Conservation (phyloP, 2,329 filamentous ascomycete species). For the Grosmannia huntii region DNA sequence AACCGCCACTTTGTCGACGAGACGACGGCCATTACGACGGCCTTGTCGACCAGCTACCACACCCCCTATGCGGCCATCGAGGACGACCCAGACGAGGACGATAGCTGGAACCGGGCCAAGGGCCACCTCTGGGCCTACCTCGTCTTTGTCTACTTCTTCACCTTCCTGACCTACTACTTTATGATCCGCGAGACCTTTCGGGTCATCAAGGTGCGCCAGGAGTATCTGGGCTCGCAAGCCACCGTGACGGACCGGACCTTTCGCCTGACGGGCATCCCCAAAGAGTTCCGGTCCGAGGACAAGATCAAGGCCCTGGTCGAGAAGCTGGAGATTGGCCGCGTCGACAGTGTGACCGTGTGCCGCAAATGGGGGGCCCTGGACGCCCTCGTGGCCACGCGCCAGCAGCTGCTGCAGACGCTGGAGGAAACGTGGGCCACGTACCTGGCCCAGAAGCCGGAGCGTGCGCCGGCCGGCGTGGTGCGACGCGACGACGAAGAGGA, state of each 20-base stretch:
- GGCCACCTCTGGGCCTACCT: conserved; percentile 84
- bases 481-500: not conserved
- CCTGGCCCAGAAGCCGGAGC: conserved; percentile 39
- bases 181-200: conserved; percentile 72
- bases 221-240: conserved; percentile 83
- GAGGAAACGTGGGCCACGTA: conserved; percentile 77
- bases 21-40: not conserved
- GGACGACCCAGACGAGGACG: conserved; percentile 15
- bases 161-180: conserved; percentile 65
- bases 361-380: conserved; percentile 79
- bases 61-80: not conserved
- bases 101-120: conserved; percentile 20
- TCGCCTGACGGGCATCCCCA: conserved; percentile 75
- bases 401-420: conserved; percentile 53
- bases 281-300: conserved; percentile 63
- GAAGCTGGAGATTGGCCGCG: conserved; percentile 74
- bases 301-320: conserved; percentile 82
- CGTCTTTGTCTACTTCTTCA: conserved; percentile 91
- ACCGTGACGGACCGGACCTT: conserved; percentile 96
- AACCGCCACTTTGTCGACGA: conserved; percentile 50
- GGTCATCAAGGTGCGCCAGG: conserved; percentile 75
- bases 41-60: too few relatives aligned
- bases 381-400: conserved; percentile 54
- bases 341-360: conserved; percentile 78
- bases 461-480: conserved; percentile 8